A percentile compares a stretch with the other conserved stretches of the same genome.
Evolutionary conservation across 345 rosid species (phyloP).

Genomic region (Punica granatum): DNA sequence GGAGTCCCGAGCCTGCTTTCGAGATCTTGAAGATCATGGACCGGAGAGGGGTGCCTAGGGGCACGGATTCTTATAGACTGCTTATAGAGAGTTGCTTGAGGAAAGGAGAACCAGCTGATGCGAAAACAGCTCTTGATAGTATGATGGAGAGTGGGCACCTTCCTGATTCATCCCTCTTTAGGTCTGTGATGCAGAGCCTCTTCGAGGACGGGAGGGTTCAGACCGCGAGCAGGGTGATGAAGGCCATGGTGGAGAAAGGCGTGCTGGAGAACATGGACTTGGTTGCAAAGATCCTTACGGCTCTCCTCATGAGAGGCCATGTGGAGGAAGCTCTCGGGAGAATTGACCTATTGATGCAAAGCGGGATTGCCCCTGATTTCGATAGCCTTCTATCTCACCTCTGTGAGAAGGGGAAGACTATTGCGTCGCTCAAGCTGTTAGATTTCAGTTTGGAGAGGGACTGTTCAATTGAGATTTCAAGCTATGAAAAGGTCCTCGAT

Average conservation of each 20-base stretch:
- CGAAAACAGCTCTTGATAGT: slow-evolving; percentile 73
- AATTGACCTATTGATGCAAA: slow-evolving; percentile 58
- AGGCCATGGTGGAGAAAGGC: slow-evolving; percentile 81
- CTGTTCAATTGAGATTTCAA: slow-evolving; percentile 41
- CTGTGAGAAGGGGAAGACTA: slow-evolving; percentile 77
- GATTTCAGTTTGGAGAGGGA: slow-evolving; percentile 72
- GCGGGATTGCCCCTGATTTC: slow-evolving; percentile 41
- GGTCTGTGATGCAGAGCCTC: slow-evolving; percentile 77
- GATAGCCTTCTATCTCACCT: slow-evolving; percentile 53
- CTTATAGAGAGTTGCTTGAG: slow-evolving; percentile 83
- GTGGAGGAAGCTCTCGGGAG: slow-evolving; percentile 89
- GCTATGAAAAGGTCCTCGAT: slow-evolving; percentile 79
- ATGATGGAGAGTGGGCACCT: slow-evolving; percentile 79
- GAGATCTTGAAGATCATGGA: slow-evolving; percentile 82
- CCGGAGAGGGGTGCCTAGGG: slow-evolving; percentile 68
- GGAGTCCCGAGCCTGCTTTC: slow-evolving; percentile 64
- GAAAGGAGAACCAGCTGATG: slow-evolving; percentile 91
- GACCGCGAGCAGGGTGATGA: slow-evolving; percentile 89
- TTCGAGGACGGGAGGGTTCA: slow-evolving; percentile 87
- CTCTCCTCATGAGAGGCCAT: slow-evolving; percentile 82
- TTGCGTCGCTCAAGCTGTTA: slow-evolving; percentile 71
- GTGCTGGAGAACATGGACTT: slow-evolving; percentile 70
- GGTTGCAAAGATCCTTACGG: slow-evolving; percentile 68
- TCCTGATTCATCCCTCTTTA: slow-evolving; percentile 59
- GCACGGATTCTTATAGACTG: slow-evolving; percentile 52